These are phyloP conservation scores for Moesziomyces sp. DNA, from an alignment of 1,284 basidiomycete genomes.

Conservation along the genomic window DNA sequence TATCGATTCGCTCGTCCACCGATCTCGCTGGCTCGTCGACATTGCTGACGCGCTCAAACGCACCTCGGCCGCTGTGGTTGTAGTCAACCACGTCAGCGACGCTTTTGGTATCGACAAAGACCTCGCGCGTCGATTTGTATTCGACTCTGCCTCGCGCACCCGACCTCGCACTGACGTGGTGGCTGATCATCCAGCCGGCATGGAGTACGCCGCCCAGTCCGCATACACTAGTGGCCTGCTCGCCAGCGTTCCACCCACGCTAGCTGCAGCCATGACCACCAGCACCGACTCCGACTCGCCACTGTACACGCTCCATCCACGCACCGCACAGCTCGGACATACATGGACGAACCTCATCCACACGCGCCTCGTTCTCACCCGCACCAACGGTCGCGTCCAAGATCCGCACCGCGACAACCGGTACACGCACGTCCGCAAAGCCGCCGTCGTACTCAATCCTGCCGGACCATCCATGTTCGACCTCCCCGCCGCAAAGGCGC, in stretches of 20 bases:
- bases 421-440: constrained; percentile 19
- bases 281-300: neutral
- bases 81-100: constrained; percentile 59
- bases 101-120: constrained; percentile 51
- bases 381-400: constrained; percentile 18
- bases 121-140: constrained; percentile 30
- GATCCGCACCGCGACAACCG: neutral
- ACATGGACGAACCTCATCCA: constrained; percentile 57
- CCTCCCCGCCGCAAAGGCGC: neutral
- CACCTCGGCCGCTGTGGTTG: constrained; percentile 18
- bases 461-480: constrained; percentile 32
- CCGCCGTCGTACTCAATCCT: constrained; percentile 31
- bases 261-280: constrained; percentile 20
- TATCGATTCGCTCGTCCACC: constrained; percentile 29
- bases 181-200: constrained; percentile 13
- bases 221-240: constrained; percentile 33
- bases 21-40: constrained; percentile 38
- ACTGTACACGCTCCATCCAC: constrained; percentile 24
- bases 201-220: constrained; percentile 26
- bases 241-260: constrained; percentile 23
- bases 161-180: neutral
- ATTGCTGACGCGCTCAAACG: constrained; percentile 45
- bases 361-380: constrained; percentile 40
- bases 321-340: constrained; percentile 52
- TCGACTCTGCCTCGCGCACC: constrained; percentile 18